Conservation (phyloP, 192 early-diverging fungal species). For the Funneliformis mosseae region DNA sequence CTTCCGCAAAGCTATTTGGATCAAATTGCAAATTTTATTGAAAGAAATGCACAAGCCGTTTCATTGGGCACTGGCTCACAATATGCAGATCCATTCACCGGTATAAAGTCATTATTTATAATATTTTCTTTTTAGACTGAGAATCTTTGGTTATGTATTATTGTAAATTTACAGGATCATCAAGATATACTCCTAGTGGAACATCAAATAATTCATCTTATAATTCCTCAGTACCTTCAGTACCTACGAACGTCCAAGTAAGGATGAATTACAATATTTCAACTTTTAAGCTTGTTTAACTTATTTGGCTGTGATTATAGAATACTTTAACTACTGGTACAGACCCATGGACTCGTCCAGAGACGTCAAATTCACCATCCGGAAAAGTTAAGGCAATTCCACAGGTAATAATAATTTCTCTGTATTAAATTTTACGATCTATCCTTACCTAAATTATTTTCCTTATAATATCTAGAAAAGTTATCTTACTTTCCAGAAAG, state of each 20-base stretch:
- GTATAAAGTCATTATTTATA: constrained; percentile 32
- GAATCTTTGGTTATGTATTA: background rate
- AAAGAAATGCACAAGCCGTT: constrained; percentile 73
- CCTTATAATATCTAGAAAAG: constrained; percentile 34
- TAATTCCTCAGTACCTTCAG: no score
- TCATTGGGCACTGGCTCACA: constrained; percentile 51
- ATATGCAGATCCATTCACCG: constrained; percentile 58
- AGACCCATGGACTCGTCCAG: constrained; percentile 37
- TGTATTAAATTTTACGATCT: background rate
- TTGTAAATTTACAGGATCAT: constrained; percentile 52
- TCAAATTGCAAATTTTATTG: constrained; percentile 94
- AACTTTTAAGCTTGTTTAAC: constrained; percentile 27
- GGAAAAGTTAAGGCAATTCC: constrained; percentile 32
- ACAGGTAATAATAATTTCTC: constrained; percentile 15
- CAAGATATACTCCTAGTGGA: constrained; percentile 70
- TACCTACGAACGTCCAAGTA: constrained; percentile 24
- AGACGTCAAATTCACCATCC: constrained; percentile 27
- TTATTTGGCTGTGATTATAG: background rate
- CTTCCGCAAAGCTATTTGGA: constrained; percentile 86
- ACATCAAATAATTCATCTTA: no score
- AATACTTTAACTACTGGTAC: constrained; percentile 30
- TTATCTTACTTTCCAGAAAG: constrained; percentile 69
- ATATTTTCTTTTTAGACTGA: background rate
- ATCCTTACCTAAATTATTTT: constrained; percentile 10
- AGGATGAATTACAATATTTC: background rate